A percentile compares a stretch with the other conserved stretches of the same genome.
These are phyloP conservation scores for Aegilops longissima DNA, from an alignment of 176 grass and related monocot genomes.

Conservation along the genomic window DNA sequence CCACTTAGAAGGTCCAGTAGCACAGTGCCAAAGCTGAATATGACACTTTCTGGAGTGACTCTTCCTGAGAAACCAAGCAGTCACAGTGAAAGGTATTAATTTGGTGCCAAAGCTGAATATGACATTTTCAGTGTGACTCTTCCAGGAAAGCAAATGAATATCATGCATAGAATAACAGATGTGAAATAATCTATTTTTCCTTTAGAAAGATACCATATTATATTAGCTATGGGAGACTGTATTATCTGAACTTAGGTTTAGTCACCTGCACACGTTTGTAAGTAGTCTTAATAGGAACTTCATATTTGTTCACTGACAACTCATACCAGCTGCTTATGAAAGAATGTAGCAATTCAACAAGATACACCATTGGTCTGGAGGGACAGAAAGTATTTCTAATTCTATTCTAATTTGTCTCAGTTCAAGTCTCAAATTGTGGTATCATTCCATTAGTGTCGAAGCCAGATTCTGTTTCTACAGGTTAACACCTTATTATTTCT, in stretches of 20 bases:
- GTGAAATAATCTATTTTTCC: neutral
- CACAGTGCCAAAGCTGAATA: conserved; percentile 98
- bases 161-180: conserved; percentile 2
- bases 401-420: neutral
- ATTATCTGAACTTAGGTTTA: neutral
- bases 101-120: conserved; percentile 89
- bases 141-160: conserved; percentile 41
- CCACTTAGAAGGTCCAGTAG: conserved; percentile 94
- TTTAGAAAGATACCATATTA: conserved; percentile 10
- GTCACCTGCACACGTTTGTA: neutral
- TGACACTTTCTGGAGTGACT: conserved; percentile 91
- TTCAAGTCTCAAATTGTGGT: neutral
- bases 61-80: conserved; percentile 57
- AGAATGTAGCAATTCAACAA: neutral
- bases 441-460: neutral
- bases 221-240: neutral
- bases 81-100: conserved; percentile 29
- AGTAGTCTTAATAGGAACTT: neutral
- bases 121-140: conserved; percentile 75
- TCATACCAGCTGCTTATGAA: conserved; percentile 2
- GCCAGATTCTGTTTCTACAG: neutral
- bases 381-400: neutral
- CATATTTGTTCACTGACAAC: neutral
- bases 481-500: conserved; percentile 14
- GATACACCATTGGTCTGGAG: neutral